phyloP scores from a whole-genome alignment of 345 rosid species.

The Boechera stricta region DNA sequence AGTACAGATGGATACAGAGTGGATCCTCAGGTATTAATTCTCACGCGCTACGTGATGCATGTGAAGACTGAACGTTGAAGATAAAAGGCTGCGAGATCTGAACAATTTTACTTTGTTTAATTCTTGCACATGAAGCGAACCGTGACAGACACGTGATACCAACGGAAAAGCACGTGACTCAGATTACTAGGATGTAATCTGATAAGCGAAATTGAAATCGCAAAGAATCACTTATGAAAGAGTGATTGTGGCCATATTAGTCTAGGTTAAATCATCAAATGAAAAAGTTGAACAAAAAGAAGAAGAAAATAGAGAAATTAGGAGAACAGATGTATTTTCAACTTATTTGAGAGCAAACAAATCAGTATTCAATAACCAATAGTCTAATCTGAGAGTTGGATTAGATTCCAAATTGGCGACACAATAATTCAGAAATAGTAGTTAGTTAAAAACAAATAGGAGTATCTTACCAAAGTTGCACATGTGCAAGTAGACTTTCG shows the following conservation, averaged over 20 bases:
- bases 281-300: too few species aligned
- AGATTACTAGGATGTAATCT: too few species aligned
- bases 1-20: conserved; percentile 29
- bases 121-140: conserved; percentile 43
- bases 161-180: conserved; percentile 39
- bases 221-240: too few species aligned
- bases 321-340: not conserved
- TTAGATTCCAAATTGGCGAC: not conserved
- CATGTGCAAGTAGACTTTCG: conserved; percentile 9
- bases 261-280: too few species aligned
- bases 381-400: not conserved
- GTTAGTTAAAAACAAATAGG: not conserved
- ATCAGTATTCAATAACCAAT: too few species aligned
- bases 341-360: not conserved
- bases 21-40: not conserved
- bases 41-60: conserved; percentile 22
- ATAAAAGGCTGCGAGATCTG: conserved; percentile 45
- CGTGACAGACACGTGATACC: conserved; percentile 41
- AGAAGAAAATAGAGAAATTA: too few species aligned
- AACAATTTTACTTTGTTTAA: not conserved
- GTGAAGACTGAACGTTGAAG: conserved; percentile 21
- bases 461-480: not conserved
- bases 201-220: too few species aligned
- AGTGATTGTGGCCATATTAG: too few species aligned
- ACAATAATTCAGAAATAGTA: conserved; percentile 4